These are phyloP conservation scores for Penicillium ochrochloron DNA, from an alignment of 495 filamentous ascomycete genomes.

Conservation along the genomic window DNA sequence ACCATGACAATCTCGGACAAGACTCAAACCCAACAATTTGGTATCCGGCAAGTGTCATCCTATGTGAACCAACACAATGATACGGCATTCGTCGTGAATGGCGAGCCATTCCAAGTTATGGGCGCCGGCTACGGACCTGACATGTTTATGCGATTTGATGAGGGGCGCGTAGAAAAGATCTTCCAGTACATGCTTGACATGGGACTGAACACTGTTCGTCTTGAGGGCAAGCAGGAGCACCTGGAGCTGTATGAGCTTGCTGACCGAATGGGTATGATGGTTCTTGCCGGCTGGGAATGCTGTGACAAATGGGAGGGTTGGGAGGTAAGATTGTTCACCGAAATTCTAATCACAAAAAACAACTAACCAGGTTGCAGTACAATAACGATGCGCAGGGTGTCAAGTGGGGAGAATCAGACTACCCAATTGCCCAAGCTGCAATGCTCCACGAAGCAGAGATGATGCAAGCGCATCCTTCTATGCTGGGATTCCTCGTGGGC, in stretches of 20 bases:
- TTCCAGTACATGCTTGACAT: conserved; percentile 59
- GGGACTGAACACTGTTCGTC: conserved; percentile 64
- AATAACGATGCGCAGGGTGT: conserved; percentile 56
- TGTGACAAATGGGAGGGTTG: conserved; percentile 73
- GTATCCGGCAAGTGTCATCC: conserved; percentile 59
- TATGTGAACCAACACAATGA: conserved; percentile 58
- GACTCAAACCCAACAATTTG: conserved; percentile 45
- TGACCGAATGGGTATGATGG: conserved; percentile 63
- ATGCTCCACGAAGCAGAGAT: conserved; percentile 65
- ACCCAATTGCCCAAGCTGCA: conserved; percentile 53
- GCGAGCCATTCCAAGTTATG: conserved; percentile 59
- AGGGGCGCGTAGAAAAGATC: conserved; percentile 46
- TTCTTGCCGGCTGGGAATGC: conserved; percentile 69
- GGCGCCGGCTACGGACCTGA: conserved; percentile 65
- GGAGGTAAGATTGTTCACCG: conserved; percentile 34
- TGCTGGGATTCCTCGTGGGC: conserved; percentile 62
- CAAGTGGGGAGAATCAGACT: conserved; percentile 58
- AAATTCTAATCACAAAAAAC: no score
- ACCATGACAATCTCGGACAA: conserved; percentile 47
- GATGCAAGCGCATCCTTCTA: conserved; percentile 61
- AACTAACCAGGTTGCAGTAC: conserved; percentile 39
- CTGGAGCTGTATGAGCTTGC: conserved; percentile 61
- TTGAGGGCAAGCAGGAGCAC: conserved; percentile 71
- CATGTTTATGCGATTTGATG: conserved; percentile 63
- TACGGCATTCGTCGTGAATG: conserved; percentile 59